Evolutionary conservation across 2,329 filamentous ascomycete genomes (phyloP).

Genomic region (Penicillium sp.): DNA sequence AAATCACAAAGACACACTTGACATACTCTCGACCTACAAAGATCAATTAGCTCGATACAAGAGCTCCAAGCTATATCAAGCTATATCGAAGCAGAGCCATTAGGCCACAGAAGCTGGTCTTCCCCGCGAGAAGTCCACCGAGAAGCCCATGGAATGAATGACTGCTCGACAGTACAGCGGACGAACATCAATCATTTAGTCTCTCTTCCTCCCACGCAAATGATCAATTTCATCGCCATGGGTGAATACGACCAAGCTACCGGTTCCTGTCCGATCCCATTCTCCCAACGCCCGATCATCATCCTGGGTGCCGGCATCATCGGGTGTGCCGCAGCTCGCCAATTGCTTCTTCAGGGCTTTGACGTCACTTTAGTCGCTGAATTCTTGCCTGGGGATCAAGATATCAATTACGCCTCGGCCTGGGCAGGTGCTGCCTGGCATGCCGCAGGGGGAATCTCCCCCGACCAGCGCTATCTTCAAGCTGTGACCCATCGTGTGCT

Average conservation of each 20-base stretch:
- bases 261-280: constrained; percentile 37
- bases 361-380: constrained; percentile 45
- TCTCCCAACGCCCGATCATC: constrained; percentile 43
- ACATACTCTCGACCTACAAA: neutral
- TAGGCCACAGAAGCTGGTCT: neutral
- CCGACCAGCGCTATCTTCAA: constrained; percentile 45
- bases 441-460: constrained; percentile 43
- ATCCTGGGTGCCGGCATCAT: constrained; percentile 50
- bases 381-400: constrained; percentile 45
- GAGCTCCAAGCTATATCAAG: neutral
- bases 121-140: neutral
- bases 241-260: constrained; percentile 23
- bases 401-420: constrained; percentile 46
- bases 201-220: neutral
- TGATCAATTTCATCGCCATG: constrained; percentile 18
- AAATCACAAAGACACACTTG: neutral
- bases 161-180: neutral
- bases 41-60: neutral
- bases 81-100: neutral
- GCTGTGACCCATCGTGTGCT: constrained; percentile 44
- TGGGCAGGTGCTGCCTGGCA: constrained; percentile 51
- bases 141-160: neutral
- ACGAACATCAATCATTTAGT: neutral
- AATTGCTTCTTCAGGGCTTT: constrained; percentile 45
- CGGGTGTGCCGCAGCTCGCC: constrained; percentile 46